Evolutionary conservation across 2,329 filamentous ascomycete species (phyloP), one percentile per base, ranked within the genome.

Genomic region (Exophiala sp.): DNA sequence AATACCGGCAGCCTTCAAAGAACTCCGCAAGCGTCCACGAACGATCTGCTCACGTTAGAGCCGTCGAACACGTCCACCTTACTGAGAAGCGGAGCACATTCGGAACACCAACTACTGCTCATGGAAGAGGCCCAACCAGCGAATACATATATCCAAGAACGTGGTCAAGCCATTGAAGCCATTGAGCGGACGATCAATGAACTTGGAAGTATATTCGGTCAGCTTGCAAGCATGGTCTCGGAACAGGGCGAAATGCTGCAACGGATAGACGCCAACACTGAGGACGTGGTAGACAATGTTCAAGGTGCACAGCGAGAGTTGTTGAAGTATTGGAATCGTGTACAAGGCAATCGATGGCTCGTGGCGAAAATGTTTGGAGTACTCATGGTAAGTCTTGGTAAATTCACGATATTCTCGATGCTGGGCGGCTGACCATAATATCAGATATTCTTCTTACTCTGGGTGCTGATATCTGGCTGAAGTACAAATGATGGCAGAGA

Each of bases 161-260:
- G 93, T 67, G 91, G 91, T 14, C 88, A 96, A 67, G 93, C 93
- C 0, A 97, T 98, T 57, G 91, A 97, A 65, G 87, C 89, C 3
- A 98, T 98, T 53, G 93, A 98, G 68, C 83, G 87, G 60, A 98
- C 93, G 1, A 98, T 98, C 60, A 82, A 81, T 56, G 93, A 98
- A 66, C 76, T 98, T 1, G 93, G 93, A 22, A 77, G 85, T 11
- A 96, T 96, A 55, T 97, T 97, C 66, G 88, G 89, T 7, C 91
- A 98, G 68, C 73, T 98, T 43, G 91, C 93, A 29, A 83, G 88
- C 59, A 97, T 98, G 93, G 93, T 98, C 23, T 88, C 86, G 48
- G 91, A 98, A 68, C 93, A 98, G 71, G 88, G 87, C 55, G 93
- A 96, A 70, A 95, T 95, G 85, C 95, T 98, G 58, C 88, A 97